Base-by-base conservation (phyloP, 225 moss, liverwort and hornwort species). In the Neckera pumila region DNA sequence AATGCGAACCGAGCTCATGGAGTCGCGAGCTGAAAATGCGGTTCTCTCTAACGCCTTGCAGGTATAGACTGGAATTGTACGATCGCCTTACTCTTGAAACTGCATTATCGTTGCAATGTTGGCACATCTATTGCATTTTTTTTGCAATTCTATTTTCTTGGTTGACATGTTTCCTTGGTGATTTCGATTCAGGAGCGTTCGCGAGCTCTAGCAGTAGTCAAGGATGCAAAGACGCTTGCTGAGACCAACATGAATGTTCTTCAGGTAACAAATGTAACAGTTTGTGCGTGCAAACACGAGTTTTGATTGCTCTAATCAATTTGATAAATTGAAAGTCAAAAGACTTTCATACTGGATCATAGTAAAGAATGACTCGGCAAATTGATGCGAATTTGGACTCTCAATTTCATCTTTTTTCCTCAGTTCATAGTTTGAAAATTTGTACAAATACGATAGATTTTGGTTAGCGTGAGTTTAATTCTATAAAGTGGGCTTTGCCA, bases 171-270 rank as follows among this genome's bases (percentile, higher is more conserved):
- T 84, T 38, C 67, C 74, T 74, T 62, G 79, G 42, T 86, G 45
- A 17, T 86, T 86, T 86, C 64, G 33, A 76, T 90, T 74, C 91
- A 94, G 92, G 92, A 95, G 62, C 94, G 91, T 38, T 92, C 87
- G 38, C 91, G 88, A 49, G 80, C 82, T 42, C 77, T 96, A 15
- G 85, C 84, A 25, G 93, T 93, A 61, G 77, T 92, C 38, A 88
- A 53, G 36, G 93, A 91, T 26, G 82, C 84, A 19, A 97, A 90
- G 91, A 88, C 88, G 15, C 88, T 93, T 47, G 88, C 89, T 26
- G 96, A 95, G 80, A 75, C 91, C 38, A 92, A 95, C 83, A 73
- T 90, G 15, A 94, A 89, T 78, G 69, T 92, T 83, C 88, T 98
- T 25, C 93, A 96, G 93, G 93, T 94, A 88, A 85, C 47, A 66